Percentiles rank a stretch among this genome's conserved stretches.
Evolutionary conservation across 768 basidiomycete species (phyloP).

Genomic region (Macrolepiota fuliginosa): DNA sequence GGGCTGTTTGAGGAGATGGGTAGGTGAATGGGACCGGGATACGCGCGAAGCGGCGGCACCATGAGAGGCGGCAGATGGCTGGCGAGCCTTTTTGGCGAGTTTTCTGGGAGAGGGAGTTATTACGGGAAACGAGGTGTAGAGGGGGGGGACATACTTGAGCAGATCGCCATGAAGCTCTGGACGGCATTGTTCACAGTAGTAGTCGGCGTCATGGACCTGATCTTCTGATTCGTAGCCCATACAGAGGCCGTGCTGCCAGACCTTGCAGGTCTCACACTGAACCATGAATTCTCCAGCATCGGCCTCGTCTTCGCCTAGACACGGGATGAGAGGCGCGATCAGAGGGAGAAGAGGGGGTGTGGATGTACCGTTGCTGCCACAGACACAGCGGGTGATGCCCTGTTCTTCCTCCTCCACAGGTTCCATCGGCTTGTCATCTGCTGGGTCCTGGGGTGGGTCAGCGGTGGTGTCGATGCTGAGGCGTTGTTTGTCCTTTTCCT

Average conservation of each 20-base stretch:
- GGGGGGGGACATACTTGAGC: constrained; percentile 59
- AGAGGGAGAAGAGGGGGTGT: constrained; percentile 6
- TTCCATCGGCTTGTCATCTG: constrained; percentile 37
- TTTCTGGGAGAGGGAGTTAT: constrained; percentile 41
- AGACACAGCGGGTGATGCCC: constrained; percentile 80
- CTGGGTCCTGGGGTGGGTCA: constrained; percentile 23
- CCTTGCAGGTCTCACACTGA: constrained; percentile 94
- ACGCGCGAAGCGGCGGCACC: constrained; percentile 48
- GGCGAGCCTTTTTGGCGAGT: constrained; percentile 60
- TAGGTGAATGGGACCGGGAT: constrained; percentile 76
- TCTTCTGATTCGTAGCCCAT: constrained; percentile 87
- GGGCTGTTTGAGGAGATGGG: constrained; percentile 53
- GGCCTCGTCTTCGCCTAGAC: constrained; percentile 63
- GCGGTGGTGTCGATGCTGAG: constrained; percentile 20
- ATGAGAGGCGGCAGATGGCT: constrained; percentile 62
- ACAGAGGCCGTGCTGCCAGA: constrained; percentile 97
- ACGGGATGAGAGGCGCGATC: constrained; percentile 22
- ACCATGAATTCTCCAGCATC: constrained; percentile 96
- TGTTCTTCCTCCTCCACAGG: constrained; percentile 58
- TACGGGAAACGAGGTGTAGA: constrained; percentile 13
- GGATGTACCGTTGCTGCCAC: constrained; percentile 71
- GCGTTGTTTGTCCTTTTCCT: constrained; percentile 47
- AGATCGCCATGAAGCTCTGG: constrained; percentile 84
- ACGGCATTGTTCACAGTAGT: constrained; percentile 92
- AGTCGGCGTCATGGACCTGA: constrained; percentile 72